phyloP scores from a whole-genome alignment of 495 filamentous ascomycete species.

The Tuber magnatum region DNA sequence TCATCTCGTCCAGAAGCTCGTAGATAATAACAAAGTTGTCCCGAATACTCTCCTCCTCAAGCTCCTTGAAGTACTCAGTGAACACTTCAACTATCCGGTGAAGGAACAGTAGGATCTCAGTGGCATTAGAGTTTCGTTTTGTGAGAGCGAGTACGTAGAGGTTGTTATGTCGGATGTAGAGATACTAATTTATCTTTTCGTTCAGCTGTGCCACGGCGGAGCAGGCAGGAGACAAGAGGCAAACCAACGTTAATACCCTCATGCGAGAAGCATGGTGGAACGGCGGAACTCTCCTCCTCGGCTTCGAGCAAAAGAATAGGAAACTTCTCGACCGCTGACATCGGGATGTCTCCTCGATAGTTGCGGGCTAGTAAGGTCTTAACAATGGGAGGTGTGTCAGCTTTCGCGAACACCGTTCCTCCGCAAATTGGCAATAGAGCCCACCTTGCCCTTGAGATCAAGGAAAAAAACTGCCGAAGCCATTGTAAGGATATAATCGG shows the following conservation, averaged over 20 bases:
- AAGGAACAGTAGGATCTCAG: slow-evolving; percentile 95
- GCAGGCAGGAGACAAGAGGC: slow-evolving; percentile 8
- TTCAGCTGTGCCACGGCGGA: slow-evolving; percentile 8
- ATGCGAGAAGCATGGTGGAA: slow-evolving; percentile 96
- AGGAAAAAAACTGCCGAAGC: slow-evolving; percentile 98
- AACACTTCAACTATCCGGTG: slow-evolving; percentile 99
- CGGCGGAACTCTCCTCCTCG: slow-evolving; percentile 97
- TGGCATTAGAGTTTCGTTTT: slow-evolving; percentile 97
- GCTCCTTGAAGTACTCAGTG: slow-evolving; percentile 98
- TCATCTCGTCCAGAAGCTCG: slow-evolving; percentile 99
- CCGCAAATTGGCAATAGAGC: slow-evolving; percentile 27
- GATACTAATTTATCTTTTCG: slow-evolving; percentile 56
- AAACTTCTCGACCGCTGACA: slow-evolving; percentile 99
- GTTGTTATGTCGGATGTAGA: slow-evolving; percentile 99
- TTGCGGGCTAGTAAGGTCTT: slow-evolving; percentile 97
- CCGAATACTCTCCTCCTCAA: slow-evolving; percentile 97
- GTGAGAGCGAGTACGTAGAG: slow-evolving; percentile 97
- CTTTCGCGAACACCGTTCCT: slow-evolving; percentile 9
- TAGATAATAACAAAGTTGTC: slow-evolving; percentile 99
- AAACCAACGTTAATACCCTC: slow-evolving; percentile 89
- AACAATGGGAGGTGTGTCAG: slow-evolving; percentile 40
- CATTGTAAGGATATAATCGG: slow-evolving; percentile 52
- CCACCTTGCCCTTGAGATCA: slow-evolving; percentile 98
- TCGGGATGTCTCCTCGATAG: slow-evolving; percentile 97
- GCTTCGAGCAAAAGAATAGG: slow-evolving; percentile 94